Evolutionary conservation across 2,329 filamentous ascomycete genomes (phyloP).

Genomic region (Ustilaginoidea virens): DNA sequence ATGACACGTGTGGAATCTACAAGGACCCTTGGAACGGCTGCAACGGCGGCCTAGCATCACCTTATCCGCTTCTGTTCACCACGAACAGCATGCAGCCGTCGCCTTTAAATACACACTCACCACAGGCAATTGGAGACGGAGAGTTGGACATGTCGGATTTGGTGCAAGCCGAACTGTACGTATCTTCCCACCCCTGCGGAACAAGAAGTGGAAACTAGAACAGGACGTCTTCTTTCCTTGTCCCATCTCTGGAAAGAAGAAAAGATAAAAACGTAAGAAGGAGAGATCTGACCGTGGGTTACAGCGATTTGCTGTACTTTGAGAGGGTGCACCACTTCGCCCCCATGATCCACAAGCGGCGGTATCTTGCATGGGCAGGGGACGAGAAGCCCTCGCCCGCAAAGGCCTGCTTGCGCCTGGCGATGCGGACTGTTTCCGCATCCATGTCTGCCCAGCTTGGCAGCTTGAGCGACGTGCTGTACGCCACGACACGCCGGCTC

Average conservation of each 20-base stretch:
- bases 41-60: background rate
- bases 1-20: too few relatives aligned
- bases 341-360: conserved; percentile 1
- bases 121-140: background rate
- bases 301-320: conserved; percentile 1
- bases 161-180: background rate
- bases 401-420: background rate
- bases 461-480: background rate
- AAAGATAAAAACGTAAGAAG: too few relatives aligned
- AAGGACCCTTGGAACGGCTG: too few relatives aligned
- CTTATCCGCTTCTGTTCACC: background rate
- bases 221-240: too few relatives aligned
- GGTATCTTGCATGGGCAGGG: background rate
- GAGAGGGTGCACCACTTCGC: background rate
- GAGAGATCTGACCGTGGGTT: too few relatives aligned
- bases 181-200: too few relatives aligned
- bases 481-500: background rate
- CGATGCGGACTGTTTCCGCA: conserved; percentile 1
- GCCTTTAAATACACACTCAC: too few relatives aligned
- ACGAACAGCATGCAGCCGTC: background rate
- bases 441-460: background rate
- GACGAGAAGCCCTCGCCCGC: background rate
- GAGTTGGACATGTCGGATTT: background rate
- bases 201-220: too few relatives aligned
- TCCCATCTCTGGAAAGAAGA: too few relatives aligned